These are phyloP conservation scores for Vigna trinervia DNA, from an alignment of 306 rosid species.

Conservation along the genomic window DNA sequence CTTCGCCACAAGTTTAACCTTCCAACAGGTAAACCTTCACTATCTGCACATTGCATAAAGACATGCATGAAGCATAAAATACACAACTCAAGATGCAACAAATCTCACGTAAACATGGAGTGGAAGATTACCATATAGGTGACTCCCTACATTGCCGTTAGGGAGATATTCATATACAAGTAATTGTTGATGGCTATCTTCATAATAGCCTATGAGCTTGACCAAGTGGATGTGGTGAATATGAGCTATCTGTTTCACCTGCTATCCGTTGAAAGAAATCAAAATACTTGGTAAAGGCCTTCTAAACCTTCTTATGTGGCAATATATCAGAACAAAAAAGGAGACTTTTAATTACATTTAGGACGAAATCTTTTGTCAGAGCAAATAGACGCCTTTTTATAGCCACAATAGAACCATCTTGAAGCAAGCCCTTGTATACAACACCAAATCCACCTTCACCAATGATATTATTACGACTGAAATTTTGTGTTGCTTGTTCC, in stretches of 20 bases:
- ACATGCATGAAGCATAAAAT: conserved; percentile 26
- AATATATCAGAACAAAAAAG: not conserved
- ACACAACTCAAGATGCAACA: conserved; percentile 14
- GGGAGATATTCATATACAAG: conserved; percentile 69
- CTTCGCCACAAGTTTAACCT: conserved; percentile 62
- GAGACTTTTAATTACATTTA: conserved; percentile 8
- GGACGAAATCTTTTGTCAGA: conserved; percentile 54
- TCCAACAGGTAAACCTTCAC: conserved; percentile 71
- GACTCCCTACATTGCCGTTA: conserved; percentile 72
- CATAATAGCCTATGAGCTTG: conserved; percentile 67
- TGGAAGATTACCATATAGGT: conserved; percentile 63
- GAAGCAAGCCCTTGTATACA: conserved; percentile 76
- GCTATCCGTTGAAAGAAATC: conserved; percentile 23
- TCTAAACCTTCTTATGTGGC: not conserved
- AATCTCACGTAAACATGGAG: conserved; percentile 39
- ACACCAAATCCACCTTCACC: conserved; percentile 78
- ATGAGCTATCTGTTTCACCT: conserved; percentile 65
- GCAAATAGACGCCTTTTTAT: conserved; percentile 63
- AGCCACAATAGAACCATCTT: conserved; percentile 77
- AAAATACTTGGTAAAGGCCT: conserved; percentile 6
- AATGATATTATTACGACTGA: conserved; percentile 58
- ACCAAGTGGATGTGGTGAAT: conserved; percentile 64
- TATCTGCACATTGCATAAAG: conserved; percentile 63
- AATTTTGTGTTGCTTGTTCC: conserved; percentile 67
- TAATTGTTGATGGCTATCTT: conserved; percentile 66